phyloP scores from a whole-genome alignment of 768 basidiomycete species.

The Coprinopsis marcescibilis region DNA sequence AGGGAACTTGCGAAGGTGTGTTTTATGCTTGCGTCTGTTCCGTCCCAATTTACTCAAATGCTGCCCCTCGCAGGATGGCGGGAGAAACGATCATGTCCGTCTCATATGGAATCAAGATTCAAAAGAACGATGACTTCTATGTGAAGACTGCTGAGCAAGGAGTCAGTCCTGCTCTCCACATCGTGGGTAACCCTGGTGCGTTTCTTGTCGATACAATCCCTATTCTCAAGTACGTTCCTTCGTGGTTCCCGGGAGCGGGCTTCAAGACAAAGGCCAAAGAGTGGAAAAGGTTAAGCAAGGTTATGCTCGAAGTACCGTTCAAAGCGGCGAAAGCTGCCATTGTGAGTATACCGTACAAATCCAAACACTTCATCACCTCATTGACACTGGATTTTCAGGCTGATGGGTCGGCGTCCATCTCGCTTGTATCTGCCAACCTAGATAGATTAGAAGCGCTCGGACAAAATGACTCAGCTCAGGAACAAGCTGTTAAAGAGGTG shows the following conservation, averaged over 20 bases:
- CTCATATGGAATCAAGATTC: slow-evolving; percentile 9
- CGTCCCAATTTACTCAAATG: no score
- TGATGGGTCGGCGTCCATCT: no score
- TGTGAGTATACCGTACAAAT: slow-evolving; percentile 1
- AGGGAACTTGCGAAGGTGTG: no score
- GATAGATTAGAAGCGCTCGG: no score
- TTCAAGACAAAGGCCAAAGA: slow-evolving; percentile 28
- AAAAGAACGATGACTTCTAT: slow-evolving; percentile 1
- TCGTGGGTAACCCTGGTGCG: slow-evolving; percentile 19
- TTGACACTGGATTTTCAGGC: no score
- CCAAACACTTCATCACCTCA: no score
- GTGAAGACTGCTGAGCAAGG: slow-evolving; percentile 13
- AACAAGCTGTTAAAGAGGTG: no score
- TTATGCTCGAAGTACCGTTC: slow-evolving; percentile 21
- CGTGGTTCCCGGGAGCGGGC: slow-evolving; percentile 29
- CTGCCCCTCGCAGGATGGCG: no score
- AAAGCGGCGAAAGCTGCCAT: background rate
- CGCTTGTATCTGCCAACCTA: no score
- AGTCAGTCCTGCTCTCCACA: background rate
- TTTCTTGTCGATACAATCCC: slow-evolving; percentile 27
- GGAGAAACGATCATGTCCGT: slow-evolving; percentile 8
- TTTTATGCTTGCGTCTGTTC: no score
- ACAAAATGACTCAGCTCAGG: no score
- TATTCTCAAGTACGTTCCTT: slow-evolving; percentile 28
- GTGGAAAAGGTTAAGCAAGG: slow-evolving; percentile 16